phyloP scores from a whole-genome alignment of 164 flowering plant genomes.

The Tetrastigma voinierianum region DNA sequence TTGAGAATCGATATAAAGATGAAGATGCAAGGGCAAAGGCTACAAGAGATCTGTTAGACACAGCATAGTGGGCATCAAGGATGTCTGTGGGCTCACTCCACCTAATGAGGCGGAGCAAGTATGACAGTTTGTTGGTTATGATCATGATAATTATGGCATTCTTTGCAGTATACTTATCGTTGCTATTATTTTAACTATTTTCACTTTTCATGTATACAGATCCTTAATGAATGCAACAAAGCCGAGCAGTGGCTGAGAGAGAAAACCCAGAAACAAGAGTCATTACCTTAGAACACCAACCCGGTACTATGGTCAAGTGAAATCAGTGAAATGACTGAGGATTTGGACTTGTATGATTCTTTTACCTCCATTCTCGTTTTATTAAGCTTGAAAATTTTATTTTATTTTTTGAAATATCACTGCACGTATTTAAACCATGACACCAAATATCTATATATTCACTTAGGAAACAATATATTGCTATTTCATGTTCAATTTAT shows the following conservation, averaged over 20 bases:
- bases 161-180: neutral
- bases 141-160: neutral
- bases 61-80: constrained; percentile 51
- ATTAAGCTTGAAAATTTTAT: neutral
- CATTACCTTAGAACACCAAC: constrained; percentile 60
- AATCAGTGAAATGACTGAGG: constrained; percentile 46
- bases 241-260: constrained; percentile 78
- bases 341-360: constrained; percentile 52
- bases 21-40: constrained; percentile 75
- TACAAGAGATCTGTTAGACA: constrained; percentile 52
- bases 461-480: too few relatives aligned
- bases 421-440: too few relatives aligned
- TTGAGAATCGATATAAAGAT: constrained; percentile 77
- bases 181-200: constrained; percentile 3
- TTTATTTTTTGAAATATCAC: too few relatives aligned
- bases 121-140: constrained; percentile 2
- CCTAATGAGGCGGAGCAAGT: constrained; percentile 57
- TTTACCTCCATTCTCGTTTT: neutral
- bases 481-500: too few relatives aligned
- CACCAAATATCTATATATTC: too few relatives aligned
- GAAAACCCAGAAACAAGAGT: constrained; percentile 57
- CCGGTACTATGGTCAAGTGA: constrained; percentile 72
- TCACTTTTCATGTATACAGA: constrained; percentile 31
- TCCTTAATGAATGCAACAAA: constrained; percentile 64
- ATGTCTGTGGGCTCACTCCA: constrained; percentile 52